Evolutionary conservation across 176 grass and related monocot species (phyloP).

Genomic region (Luzula sylvatica): DNA sequence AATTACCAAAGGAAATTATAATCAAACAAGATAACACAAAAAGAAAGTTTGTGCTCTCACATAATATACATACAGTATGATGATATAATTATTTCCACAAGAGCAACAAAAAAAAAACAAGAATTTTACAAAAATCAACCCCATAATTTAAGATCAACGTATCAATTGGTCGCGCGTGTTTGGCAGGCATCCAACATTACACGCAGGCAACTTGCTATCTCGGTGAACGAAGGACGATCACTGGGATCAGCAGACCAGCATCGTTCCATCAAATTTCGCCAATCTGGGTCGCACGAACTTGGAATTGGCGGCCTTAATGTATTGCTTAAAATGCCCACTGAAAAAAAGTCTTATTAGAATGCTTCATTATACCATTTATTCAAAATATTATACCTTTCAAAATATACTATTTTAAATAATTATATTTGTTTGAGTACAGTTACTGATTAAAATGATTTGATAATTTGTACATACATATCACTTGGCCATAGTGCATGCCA

Average conservation of each 20-base stretch:
- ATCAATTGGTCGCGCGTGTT: constrained; percentile 18
- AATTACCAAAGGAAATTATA: neutral
- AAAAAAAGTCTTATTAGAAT: neutral
- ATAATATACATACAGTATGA: neutral
- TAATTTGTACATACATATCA: constrained; percentile 55
- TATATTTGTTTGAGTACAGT: too few species aligned
- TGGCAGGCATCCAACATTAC: constrained; percentile 37
- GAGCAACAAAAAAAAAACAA: neutral
- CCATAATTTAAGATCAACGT: neutral
- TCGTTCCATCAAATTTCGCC: constrained; percentile 78
- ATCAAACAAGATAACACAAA: neutral
- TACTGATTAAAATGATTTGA: neutral
- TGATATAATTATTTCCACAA: too few species aligned
- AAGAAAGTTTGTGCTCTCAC: neutral
- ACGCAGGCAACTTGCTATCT: constrained; percentile 40
- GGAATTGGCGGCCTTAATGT: constrained; percentile 70
- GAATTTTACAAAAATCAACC: neutral
- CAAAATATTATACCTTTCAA: too few species aligned
- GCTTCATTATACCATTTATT: neutral
- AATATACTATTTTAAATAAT: too few species aligned
- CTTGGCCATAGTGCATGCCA: constrained; percentile 76
- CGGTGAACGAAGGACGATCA: constrained; percentile 61
- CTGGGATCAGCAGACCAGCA: constrained; percentile 64
- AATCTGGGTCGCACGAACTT: constrained; percentile 50
- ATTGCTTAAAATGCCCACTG: constrained; percentile 78